A percentile compares a stretch with the other conserved stretches of the same genome.
Conservation (phyloP, 768 basidiomycete species). For the Russula brevipes region DNA sequence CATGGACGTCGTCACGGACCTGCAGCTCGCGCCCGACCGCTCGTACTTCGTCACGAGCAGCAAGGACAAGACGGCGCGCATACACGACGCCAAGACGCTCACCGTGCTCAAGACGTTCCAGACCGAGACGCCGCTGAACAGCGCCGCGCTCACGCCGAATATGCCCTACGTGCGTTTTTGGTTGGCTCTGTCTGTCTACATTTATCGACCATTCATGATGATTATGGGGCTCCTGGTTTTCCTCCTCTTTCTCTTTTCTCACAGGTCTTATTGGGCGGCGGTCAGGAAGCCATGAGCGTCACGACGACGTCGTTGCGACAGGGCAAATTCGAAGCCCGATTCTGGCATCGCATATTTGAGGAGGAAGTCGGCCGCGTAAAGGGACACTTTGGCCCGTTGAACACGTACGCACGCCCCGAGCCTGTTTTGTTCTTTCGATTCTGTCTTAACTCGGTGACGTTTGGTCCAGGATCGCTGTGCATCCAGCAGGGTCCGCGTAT, state of each 20-base stretch:
- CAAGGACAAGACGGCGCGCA: constrained; percentile 94
- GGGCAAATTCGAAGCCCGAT: constrained; percentile 96
- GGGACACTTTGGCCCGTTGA: constrained; percentile 95
- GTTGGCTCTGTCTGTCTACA: too few species aligned
- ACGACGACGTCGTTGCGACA: constrained; percentile 91
- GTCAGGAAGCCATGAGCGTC: constrained; percentile 96
- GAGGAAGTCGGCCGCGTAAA: constrained; percentile 97
- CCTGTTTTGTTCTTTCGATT: constrained; percentile 11
- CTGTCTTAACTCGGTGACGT: background rate
- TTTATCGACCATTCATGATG: background rate
- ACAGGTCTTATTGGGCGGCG: constrained; percentile 88
- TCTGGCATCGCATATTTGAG: constrained; percentile 97
- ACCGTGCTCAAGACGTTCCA: constrained; percentile 88
- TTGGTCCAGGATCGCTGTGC: background rate
- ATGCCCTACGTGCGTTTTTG: constrained; percentile 69
- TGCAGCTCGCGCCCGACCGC: constrained; percentile 85
- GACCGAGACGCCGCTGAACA: constrained; percentile 94
- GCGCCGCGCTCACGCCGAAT: constrained; percentile 77
- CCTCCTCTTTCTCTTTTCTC: background rate
- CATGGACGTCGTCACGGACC: constrained; percentile 79
- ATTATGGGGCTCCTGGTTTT: background rate
- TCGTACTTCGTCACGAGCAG: constrained; percentile 95
- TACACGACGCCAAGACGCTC: constrained; percentile 87
- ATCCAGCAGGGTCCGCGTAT: constrained; percentile 64
- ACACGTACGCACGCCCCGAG: constrained; percentile 59